Percentiles rank a stretch among this genome's conserved stretches.
These are phyloP conservation scores for Dioscorea zingiberensis DNA, from an alignment of 106 monocot species.

Conservation along the genomic window DNA sequence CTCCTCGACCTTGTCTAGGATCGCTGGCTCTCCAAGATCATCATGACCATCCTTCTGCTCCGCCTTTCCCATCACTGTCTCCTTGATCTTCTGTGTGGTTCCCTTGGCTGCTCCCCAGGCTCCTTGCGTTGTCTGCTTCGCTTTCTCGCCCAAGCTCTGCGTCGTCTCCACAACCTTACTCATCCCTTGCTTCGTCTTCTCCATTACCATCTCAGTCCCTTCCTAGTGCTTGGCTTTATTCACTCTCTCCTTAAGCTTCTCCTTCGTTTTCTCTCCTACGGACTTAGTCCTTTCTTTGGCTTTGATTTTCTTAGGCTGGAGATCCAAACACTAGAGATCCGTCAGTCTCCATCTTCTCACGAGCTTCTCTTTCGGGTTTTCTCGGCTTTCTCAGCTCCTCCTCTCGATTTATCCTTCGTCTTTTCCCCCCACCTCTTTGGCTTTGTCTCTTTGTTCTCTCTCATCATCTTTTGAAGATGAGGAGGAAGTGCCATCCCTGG, in stretches of 20 bases:
- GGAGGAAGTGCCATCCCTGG: no score
- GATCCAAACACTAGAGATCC: no score
- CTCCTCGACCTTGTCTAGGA: no score
- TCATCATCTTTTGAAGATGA: neutral
- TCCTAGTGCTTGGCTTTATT: neutral
- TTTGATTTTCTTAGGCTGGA: no score
- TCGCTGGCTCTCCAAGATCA: neutral
- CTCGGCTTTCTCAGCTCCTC: neutral
- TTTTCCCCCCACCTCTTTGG: neutral
- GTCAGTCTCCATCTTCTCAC: neutral
- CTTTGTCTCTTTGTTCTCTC: neutral
- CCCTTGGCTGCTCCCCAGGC: constrained; percentile 19
- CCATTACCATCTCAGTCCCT: neutral
- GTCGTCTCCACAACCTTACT: constrained; percentile 1
- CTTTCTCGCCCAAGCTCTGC: constrained; percentile 17
- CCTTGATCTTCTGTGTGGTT: constrained; percentile 27
- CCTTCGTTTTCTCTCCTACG: neutral
- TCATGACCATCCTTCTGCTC: neutral
- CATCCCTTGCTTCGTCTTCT: constrained; percentile 7
- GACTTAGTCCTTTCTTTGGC: neutral
- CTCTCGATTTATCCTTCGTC: neutral
- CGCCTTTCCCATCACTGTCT: constrained; percentile 17
- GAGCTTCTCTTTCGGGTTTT: neutral
- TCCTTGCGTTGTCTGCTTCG: constrained; percentile 18
- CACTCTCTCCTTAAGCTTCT: neutral